phyloP scores from a whole-genome alignment of 2,329 filamentous ascomycete genomes.

The Phoma herbarum region DNA sequence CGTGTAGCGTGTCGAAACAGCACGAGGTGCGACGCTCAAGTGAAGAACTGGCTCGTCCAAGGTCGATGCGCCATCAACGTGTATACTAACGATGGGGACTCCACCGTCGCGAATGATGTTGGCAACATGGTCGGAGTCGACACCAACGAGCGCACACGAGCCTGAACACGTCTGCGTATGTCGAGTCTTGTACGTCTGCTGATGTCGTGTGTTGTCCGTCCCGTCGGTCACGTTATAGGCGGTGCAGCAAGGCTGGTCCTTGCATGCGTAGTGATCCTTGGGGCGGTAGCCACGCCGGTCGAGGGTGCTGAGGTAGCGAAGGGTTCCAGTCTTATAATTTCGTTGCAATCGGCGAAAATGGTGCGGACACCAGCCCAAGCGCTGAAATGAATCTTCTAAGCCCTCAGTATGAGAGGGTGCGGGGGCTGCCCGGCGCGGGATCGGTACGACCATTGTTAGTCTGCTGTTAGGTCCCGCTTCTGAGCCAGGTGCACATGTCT shows the following conservation, averaged over 20 bases:
- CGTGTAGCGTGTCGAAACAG: slow-evolving; percentile 15
- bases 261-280: slow-evolving; percentile 10
- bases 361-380: too few relatives aligned
- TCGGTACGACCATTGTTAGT: too few relatives aligned
- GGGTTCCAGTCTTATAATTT: background rate
- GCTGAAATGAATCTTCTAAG: too few relatives aligned
- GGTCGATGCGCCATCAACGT: background rate
- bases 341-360: background rate
- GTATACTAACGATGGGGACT: slow-evolving; percentile 15
- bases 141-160: background rate
- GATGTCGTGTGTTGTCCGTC: too few relatives aligned
- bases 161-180: slow-evolving; percentile 1
- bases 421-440: too few relatives aligned
- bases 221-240: too few relatives aligned
- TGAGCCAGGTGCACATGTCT: background rate
- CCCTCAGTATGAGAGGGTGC: too few relatives aligned
- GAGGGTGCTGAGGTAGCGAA: slow-evolving; percentile 11
- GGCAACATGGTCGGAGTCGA: slow-evolving; percentile 7
- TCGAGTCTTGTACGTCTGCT: too few relatives aligned
- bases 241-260: background rate
- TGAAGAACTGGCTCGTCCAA: background rate
- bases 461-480: too few relatives aligned
- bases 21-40: slow-evolving; percentile 5
- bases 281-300: slow-evolving; percentile 8
- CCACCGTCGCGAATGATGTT: slow-evolving; percentile 12